phyloP scores from a whole-genome alignment of 164 flowering plant species.

The Vitis amurensis region DNA sequence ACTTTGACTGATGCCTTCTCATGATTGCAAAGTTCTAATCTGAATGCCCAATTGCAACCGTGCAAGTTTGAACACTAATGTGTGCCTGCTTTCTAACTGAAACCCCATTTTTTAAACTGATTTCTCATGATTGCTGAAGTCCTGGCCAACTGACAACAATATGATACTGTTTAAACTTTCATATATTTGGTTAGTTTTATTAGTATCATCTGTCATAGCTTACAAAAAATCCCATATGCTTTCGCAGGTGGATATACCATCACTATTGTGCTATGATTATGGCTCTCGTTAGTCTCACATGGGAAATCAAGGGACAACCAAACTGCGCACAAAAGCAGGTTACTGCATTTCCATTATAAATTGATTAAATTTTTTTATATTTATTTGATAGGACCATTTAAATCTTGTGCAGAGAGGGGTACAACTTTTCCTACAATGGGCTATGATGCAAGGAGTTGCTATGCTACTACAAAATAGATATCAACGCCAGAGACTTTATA shows the following conservation, averaged over 20 bases:
- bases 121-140: too few relatives aligned
- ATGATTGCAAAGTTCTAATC: too few relatives aligned
- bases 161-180: too few relatives aligned
- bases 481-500: conserved; percentile 93
- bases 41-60: too few relatives aligned
- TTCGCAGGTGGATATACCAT: conserved; percentile 95
- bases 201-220: background rate
- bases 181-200: too few relatives aligned
- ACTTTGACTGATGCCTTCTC: too few relatives aligned
- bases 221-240: conserved; percentile 7
- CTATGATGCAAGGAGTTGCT: conserved; percentile 97
- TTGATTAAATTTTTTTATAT: background rate
- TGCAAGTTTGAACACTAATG: too few relatives aligned
- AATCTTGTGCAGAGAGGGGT: conserved; percentile 72
- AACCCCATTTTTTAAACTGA: too few relatives aligned
- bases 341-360: background rate
- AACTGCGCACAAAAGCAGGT: conserved; percentile 93
- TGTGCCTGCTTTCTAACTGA: too few relatives aligned
- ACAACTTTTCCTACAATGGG: conserved; percentile 85
- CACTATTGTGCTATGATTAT: conserved; percentile 92
- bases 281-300: conserved; percentile 94
- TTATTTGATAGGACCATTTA: background rate
- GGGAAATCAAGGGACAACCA: conserved; percentile 93
- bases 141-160: too few relatives aligned
- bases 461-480: conserved; percentile 97